These are phyloP conservation scores for Microcos paniculata DNA, from an alignment of 345 rosid species.

Conservation along the genomic window DNA sequence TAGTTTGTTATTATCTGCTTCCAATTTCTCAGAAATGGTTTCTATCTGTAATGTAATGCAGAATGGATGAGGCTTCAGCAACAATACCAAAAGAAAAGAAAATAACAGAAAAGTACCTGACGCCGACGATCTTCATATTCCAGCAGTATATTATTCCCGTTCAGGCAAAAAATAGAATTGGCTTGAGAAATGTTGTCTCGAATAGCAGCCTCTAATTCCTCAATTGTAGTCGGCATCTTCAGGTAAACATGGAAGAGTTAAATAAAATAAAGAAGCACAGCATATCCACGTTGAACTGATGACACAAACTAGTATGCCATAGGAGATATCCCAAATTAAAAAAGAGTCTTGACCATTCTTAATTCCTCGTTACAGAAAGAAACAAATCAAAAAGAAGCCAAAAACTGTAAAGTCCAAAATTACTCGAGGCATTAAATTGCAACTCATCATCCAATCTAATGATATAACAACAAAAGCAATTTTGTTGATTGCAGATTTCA, in stretches of 20 bases:
- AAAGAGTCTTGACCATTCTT: not conserved
- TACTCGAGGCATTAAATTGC: not conserved
- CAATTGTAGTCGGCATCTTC: constrained; percentile 78
- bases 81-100: constrained; percentile 1
- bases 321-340: not conserved
- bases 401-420: not conserved
- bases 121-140: constrained; percentile 78
- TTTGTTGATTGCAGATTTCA: constrained; percentile 4
- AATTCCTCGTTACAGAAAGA: not conserved
- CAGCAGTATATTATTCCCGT: constrained; percentile 72
- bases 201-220: constrained; percentile 89
- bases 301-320: not conserved
- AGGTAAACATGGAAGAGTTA: constrained; percentile 5
- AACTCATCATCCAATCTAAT: not conserved
- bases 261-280: not conserved
- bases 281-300: constrained; percentile 3
- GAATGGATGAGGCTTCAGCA: constrained; percentile 13
- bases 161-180: constrained; percentile 76
- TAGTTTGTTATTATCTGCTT: constrained; percentile 60
- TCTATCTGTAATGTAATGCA: constrained; percentile 47
- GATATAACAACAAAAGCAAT: not conserved
- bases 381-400: not conserved
- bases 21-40: constrained; percentile 49
- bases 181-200: constrained; percentile 80
- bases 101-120: constrained; percentile 42